Percentiles rank a stretch among this genome's conserved stretches.
Evolutionary conservation across 495 filamentous ascomycete species (phyloP).

Genomic region (Neurospora sp.): DNA sequence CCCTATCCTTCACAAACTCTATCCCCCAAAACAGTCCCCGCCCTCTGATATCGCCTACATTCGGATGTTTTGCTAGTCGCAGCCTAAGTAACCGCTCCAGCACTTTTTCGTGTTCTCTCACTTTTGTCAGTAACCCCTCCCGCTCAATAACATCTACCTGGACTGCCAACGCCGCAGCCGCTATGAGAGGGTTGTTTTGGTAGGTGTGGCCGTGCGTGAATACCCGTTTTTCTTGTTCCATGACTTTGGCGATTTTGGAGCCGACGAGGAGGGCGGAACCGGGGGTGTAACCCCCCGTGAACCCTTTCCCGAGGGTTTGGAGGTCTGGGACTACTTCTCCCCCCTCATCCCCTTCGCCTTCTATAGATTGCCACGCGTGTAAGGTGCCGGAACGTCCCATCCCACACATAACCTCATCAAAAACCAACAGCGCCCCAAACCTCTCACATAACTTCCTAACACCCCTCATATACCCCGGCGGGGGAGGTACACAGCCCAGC

Average conservation of each 20-base stretch:
- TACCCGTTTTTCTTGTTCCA: constrained; percentile 46
- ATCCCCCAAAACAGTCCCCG: constrained; percentile 54
- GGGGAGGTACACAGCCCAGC: constrained; percentile 52
- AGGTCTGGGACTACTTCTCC: constrained; percentile 47
- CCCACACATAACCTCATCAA: constrained; percentile 73
- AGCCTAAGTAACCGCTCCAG: constrained; percentile 33
- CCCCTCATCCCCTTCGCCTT: constrained; percentile 26
- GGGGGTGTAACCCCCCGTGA: constrained; percentile 42
- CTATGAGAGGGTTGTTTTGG: constrained; percentile 48
- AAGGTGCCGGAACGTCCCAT: constrained; percentile 52
- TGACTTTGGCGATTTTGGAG: constrained; percentile 22
- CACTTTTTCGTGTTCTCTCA: constrained; percentile 35
- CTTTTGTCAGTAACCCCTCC: constrained; percentile 41
- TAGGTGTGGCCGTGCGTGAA: constrained; percentile 51
- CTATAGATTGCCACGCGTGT: constrained; percentile 44
- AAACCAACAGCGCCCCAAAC: constrained; percentile 56
- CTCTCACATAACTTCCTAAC: constrained; percentile 53
- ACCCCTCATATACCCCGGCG: constrained; percentile 52
- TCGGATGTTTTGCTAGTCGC: constrained; percentile 34
- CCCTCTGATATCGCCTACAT: constrained; percentile 57
- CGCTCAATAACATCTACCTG: constrained; percentile 40
- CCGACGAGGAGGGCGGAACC: constrained; percentile 16
- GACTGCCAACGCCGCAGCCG: constrained; percentile 45
- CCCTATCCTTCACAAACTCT: constrained; percentile 45
- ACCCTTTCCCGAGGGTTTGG: constrained; percentile 54